These are phyloP conservation scores for Kentomonas sorsogonicus DNA, from an alignment of 208 protist genomes.

Conservation along the genomic window DNA sequence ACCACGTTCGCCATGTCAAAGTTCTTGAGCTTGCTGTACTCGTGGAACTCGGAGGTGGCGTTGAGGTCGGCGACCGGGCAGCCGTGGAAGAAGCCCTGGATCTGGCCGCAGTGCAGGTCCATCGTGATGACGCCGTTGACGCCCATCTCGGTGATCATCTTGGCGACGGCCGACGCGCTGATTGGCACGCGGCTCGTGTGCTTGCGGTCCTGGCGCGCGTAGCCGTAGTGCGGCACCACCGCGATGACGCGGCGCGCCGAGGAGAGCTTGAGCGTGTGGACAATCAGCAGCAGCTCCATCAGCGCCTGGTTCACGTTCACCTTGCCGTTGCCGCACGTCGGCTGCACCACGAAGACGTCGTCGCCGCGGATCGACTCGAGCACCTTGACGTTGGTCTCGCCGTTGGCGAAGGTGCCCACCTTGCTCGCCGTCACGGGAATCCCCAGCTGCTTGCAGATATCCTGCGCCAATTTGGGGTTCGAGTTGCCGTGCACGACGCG, in stretches of 20 bases:
- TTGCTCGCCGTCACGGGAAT: slow-evolving; percentile 65
- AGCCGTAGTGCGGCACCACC: slow-evolving; percentile 95
- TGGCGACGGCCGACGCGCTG: slow-evolving; percentile 91
- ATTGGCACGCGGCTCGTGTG: slow-evolving; percentile 93
- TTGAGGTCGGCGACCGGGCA: slow-evolving; percentile 92
- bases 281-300: slow-evolving; percentile 95
- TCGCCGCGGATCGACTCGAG: slow-evolving; percentile 84
- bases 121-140: slow-evolving; percentile 90
- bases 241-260: slow-evolving; percentile 88
- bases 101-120: slow-evolving; percentile 94
- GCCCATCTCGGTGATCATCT: slow-evolving; percentile 89
- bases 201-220: slow-evolving; percentile 96
- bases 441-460: slow-evolving; percentile 63
- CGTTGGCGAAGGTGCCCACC: slow-evolving; percentile 84
- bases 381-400: slow-evolving; percentile 84
- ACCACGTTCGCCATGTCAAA: slow-evolving; percentile 77
- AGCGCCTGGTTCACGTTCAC: slow-evolving; percentile 89
- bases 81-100: slow-evolving; percentile 95
- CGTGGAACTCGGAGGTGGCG: slow-evolving; percentile 79
- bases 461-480: slow-evolving; percentile 83
- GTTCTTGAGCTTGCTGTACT: slow-evolving; percentile 71
- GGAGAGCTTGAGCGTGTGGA: slow-evolving; percentile 89
- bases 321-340: slow-evolving; percentile 85
- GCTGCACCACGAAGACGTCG: slow-evolving; percentile 95
- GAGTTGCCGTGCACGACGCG: slow-evolving; percentile 81